Evolutionary conservation across 352 stramenopile genomes (phyloP).

Genomic region (Pythium dissimile): DNA sequence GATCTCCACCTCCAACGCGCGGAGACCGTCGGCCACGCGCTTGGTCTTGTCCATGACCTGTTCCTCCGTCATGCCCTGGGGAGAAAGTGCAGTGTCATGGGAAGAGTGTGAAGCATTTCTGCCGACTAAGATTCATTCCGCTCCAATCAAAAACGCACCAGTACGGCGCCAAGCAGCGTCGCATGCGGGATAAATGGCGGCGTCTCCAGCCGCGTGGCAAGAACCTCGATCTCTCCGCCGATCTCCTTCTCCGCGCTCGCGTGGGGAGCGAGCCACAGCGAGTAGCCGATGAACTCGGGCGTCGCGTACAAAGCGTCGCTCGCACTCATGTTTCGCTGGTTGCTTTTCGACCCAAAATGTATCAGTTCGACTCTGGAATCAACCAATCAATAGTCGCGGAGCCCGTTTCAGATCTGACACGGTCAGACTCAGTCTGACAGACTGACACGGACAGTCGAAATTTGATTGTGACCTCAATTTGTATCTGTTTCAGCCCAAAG

Average conservation of each 20-base stretch:
- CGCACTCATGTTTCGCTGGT: background rate
- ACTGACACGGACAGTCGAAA: too few relatives aligned
- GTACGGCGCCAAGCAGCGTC: conserved; percentile 50
- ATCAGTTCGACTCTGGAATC: background rate
- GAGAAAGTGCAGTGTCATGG: too few relatives aligned
- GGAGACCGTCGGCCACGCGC: conserved; percentile 31
- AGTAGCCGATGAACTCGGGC: conserved; percentile 52
- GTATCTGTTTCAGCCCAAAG: too few relatives aligned
- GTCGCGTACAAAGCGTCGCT: conserved; percentile 28
- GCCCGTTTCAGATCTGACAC: too few relatives aligned
- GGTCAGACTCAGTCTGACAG: too few relatives aligned
- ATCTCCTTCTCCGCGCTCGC: conserved; percentile 20
- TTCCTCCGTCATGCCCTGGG: conserved; percentile 25
- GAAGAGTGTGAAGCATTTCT: too few relatives aligned
- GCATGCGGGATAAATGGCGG: conserved; percentile 51
- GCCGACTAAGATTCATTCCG: background rate
- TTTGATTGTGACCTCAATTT: too few relatives aligned
- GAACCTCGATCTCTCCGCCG: conserved; percentile 30
- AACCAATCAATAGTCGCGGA: too few relatives aligned
- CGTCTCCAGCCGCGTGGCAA: conserved; percentile 35
- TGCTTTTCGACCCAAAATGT: background rate
- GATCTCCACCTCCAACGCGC: conserved; percentile 31
- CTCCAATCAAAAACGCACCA: conserved; percentile 28
- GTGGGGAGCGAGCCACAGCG: conserved; percentile 51
- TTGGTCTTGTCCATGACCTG: conserved; percentile 31